Evolutionary conservation across 768 basidiomycete genomes (phyloP), one percentile per base, ranked within the genome.

Genomic region (Boletus speciosus): DNA sequence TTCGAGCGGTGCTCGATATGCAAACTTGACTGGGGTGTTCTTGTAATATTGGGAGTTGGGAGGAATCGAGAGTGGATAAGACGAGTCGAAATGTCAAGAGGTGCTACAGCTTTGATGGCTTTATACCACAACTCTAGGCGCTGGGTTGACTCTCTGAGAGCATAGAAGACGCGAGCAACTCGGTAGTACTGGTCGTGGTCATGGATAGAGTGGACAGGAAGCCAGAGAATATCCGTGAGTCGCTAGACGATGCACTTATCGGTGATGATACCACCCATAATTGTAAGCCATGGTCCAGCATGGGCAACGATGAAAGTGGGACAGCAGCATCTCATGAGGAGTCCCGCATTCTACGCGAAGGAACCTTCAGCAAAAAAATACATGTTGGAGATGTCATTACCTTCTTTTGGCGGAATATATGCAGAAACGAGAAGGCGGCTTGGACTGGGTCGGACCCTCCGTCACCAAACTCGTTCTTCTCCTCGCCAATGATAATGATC

Each of bases 181-280:
- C 49, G 61, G 40, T 14, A 5, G 15, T 0, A 49, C 6, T 59
- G 65, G 3, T 27, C 14, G 11, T 67, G 61, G 15, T 70, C 61
- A 12, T 47, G 37, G 12, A 49, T 36, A 47, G 59, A 57, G 41
- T 47, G 57, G 32, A 23, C 3, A 14, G 61, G 68, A n/a, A 70
- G 7, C 65, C 66, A 72, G 4, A 67, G 31, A 31, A 66, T 58
- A 36, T 73, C 74, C 0, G 70, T 74, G 15, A 75, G 68, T n/a
- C 56, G 57, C 40, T 74, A 71, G 21, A 72, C 62, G 11, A 76
- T 56, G 40, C 63, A 19, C 19, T 19, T 19, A 19, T 19, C 19
- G 19, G 19, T 19, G 19, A 19, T 19, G 6, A 74, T 56, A 19
- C 55, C 69, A n/a, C 74, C 73, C 49, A 71, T 56, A 39, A 76